Conservation (phyloP, 169 alveolate species). For the Eimeria acervulina region DNA sequence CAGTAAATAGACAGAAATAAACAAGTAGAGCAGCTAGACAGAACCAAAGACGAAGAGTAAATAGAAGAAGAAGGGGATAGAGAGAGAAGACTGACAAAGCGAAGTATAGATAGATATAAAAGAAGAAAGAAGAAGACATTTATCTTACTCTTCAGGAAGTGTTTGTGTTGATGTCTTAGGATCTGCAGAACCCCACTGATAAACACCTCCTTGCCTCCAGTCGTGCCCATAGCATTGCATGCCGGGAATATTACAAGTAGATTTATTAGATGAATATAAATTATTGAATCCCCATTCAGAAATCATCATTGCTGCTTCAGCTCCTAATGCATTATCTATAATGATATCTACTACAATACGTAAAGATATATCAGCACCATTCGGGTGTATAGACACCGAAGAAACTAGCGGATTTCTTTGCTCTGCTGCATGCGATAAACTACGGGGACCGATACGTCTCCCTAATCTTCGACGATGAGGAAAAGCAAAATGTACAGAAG, state of each 20-base stretch:
- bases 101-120: not conserved
- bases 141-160: not conserved
- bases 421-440: too few relatives aligned
- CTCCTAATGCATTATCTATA: not conserved
- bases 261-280: not conserved
- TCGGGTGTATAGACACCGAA: too few relatives aligned
- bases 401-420: too few relatives aligned
- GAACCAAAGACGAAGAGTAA: not conserved
- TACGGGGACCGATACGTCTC: too few relatives aligned
- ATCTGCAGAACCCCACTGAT: conserved; percentile 4
- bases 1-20: not conserved
- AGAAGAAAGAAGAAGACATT: not conserved
- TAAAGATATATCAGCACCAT: too few relatives aligned
- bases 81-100: not conserved
- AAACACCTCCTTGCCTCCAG: not conserved
- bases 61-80: not conserved
- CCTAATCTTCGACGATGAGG: too few relatives aligned
- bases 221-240: conserved; percentile 20
- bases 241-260: not conserved
- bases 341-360: not conserved
- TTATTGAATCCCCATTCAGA: not conserved
- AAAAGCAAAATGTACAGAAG: too few relatives aligned
- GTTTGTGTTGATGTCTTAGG: not conserved
- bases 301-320: not conserved
- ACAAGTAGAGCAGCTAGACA: not conserved